phyloP scores from a whole-genome alignment of 768 basidiomycete species.

The Calocera cornea region DNA sequence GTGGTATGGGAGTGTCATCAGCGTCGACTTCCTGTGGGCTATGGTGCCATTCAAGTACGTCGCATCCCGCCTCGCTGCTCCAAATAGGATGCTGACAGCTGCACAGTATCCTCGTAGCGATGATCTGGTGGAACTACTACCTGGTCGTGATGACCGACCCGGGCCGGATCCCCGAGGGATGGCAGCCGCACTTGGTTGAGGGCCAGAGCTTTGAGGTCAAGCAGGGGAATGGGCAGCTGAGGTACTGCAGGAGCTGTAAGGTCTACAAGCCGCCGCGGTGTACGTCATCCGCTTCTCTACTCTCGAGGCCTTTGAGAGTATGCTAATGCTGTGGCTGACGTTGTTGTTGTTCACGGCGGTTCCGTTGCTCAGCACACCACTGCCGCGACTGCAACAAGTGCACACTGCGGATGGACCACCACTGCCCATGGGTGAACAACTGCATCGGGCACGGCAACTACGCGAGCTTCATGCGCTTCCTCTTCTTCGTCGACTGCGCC shows the following conservation, averaged over 20 bases:
- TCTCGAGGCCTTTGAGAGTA: too few relatives aligned
- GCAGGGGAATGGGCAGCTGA: conserved; percentile 64
- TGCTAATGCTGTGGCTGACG: too few relatives aligned
- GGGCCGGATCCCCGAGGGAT: conserved; percentile 60
- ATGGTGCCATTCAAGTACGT: conserved; percentile 84
- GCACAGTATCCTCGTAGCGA: conserved; percentile 51
- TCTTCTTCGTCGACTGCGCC: conserved; percentile 83
- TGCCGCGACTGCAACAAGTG: neutral
- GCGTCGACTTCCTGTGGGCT: conserved; percentile 60
- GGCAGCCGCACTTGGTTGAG: conserved; percentile 64
- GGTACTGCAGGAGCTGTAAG: conserved; percentile 78
- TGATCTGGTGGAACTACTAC: conserved; percentile 82
- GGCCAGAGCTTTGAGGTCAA: conserved; percentile 79
- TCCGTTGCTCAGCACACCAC: neutral
- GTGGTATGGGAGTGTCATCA: conserved; percentile 70
- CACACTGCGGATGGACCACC: conserved; percentile 45
- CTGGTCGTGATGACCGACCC: conserved; percentile 74
- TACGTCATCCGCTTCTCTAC: conserved; percentile 15
- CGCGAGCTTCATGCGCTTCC: conserved; percentile 64
- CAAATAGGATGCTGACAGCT: neutral
- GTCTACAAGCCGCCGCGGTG: conserved; percentile 49
- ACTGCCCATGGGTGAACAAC: conserved; percentile 88
- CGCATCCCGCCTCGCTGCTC: neutral
- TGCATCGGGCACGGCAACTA: conserved; percentile 91
- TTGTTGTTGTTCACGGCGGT: neutral